A percentile compares a stretch with the other conserved stretches of the same genome.
phyloP scores from a whole-genome alignment of 441 rosid genomes.

The California macrophylla region DNA sequence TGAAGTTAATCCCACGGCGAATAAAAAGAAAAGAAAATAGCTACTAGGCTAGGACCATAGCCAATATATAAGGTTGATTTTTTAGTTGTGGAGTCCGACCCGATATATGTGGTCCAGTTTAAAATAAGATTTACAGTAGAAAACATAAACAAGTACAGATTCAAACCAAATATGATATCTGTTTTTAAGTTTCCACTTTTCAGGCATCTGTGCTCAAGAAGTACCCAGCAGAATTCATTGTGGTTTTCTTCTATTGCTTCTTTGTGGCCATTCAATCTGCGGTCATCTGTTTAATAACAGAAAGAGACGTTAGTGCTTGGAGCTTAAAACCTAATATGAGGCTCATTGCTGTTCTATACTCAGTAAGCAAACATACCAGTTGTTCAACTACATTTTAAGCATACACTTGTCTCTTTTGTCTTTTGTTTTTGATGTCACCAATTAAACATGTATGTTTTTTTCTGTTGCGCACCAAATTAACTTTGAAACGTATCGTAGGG shows the following conservation, averaged over 20 bases:
- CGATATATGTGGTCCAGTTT: no score
- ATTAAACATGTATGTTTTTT: neutral
- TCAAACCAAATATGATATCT: constrained; percentile 1
- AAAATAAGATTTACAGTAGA: no score
- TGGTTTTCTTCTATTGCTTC: constrained; percentile 47
- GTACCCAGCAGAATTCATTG: constrained; percentile 41
- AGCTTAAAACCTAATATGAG: constrained; percentile 32
- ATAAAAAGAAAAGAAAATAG: no score
- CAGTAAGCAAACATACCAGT: constrained; percentile 29
- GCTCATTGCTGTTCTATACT: constrained; percentile 36
- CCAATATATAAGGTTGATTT: no score
- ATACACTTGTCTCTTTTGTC: neutral
- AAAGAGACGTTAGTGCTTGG: constrained; percentile 40
- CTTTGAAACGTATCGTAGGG: constrained; percentile 23
- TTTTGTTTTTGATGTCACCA: no score
- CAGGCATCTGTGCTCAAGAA: constrained; percentile 38
- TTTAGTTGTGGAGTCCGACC: no score
- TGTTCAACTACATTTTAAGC: neutral
- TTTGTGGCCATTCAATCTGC: constrained; percentile 47
- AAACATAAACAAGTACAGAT: neutral
- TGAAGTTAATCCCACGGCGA: no score
- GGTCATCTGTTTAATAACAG: constrained; percentile 30
- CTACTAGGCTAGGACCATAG: no score
- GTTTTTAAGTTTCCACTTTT: constrained; percentile 18
- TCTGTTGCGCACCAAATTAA: neutral